A percentile compares a stretch with the other conserved stretches of the same genome.
Evolutionary conservation across 371 early-diverging fungal species (phyloP).

Genomic region (Circinella minor): DNA sequence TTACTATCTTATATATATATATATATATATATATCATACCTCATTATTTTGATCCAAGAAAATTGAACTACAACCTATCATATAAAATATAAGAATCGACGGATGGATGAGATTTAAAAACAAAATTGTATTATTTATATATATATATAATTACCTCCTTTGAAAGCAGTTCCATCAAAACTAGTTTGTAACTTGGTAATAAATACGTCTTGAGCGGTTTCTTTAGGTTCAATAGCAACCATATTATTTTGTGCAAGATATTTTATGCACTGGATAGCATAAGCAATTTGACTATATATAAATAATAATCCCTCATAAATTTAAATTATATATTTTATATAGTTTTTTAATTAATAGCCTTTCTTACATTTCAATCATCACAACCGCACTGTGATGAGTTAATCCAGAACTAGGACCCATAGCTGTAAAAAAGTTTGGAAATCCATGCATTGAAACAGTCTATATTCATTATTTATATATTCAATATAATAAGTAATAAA

Average conservation of each 20-base stretch:
- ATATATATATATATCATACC: no score
- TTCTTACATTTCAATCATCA: conserved; percentile 44
- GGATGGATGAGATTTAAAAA: no score
- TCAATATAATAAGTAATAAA: no score
- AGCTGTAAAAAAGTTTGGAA: conserved; percentile 48
- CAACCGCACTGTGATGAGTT: conserved; percentile 33
- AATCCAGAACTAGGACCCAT: conserved; percentile 49
- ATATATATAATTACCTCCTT: background rate
- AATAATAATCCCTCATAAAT: no score
- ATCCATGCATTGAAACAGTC: conserved; percentile 32
- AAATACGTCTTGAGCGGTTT: conserved; percentile 24
- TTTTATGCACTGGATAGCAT: conserved; percentile 26
- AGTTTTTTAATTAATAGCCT: background rate
- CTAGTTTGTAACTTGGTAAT: conserved; percentile 20
- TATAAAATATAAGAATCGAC: no score
- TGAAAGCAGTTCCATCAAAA: conserved; percentile 30
- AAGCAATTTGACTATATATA: conserved; percentile 29
- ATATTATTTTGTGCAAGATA: conserved; percentile 15
- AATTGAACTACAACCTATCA: no score
- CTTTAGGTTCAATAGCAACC: conserved; percentile 28
- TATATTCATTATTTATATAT: background rate
- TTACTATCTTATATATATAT: no score
- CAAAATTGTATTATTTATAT: no score
- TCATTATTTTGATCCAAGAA: no score
- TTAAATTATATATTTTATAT: background rate